Percentiles rank a stretch among this genome's conserved stretches.
phyloP scores from a whole-genome alignment of 139 green algal genomes.

The Deuterostichococcus epilithicus region DNA sequence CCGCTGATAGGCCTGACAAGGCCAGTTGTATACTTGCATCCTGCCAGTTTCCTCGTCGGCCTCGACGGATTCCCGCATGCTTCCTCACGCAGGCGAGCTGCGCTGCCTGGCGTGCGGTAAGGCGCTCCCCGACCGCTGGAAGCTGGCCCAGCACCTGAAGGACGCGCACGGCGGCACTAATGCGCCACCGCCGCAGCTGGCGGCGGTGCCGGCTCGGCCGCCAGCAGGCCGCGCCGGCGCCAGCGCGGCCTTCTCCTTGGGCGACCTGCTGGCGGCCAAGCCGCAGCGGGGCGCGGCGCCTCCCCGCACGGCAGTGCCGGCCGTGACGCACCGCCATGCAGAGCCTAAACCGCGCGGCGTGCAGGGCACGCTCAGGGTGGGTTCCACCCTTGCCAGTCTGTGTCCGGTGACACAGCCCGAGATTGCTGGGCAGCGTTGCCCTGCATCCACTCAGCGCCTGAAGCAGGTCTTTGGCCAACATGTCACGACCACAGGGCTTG shows the following conservation, averaged over 20 bases:
- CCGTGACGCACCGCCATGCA: background rate
- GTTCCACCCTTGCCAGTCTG: no score
- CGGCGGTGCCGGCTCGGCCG: background rate
- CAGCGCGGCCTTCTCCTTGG: no score
- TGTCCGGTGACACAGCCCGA: no score
- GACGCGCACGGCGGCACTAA: constrained; percentile 67
- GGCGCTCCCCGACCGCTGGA: constrained; percentile 42
- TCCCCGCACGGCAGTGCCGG: no score
- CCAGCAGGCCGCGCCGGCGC: background rate
- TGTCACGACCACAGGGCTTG: no score
- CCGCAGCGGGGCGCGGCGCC: background rate
- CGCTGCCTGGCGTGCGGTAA: constrained; percentile 61
- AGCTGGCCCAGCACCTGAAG: constrained; percentile 69
- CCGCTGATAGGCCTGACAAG: constrained; percentile 37
- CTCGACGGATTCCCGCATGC: background rate
- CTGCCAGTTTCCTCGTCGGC: background rate
- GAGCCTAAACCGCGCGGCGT: background rate
- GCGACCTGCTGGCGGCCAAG: background rate
- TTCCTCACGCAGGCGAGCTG: constrained; percentile 39
- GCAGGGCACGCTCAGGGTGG: background rate
- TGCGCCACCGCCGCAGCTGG: background rate
- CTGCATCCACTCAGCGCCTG: no score
- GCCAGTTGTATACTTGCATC: background rate
- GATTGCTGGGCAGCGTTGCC: no score
- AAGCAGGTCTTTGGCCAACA: no score